A percentile compares a stretch with the other conserved stretches of the same genome.
Conservation (phyloP, 176 grass and related monocot genomes). For the Bolboschoenus planiculmis region DNA sequence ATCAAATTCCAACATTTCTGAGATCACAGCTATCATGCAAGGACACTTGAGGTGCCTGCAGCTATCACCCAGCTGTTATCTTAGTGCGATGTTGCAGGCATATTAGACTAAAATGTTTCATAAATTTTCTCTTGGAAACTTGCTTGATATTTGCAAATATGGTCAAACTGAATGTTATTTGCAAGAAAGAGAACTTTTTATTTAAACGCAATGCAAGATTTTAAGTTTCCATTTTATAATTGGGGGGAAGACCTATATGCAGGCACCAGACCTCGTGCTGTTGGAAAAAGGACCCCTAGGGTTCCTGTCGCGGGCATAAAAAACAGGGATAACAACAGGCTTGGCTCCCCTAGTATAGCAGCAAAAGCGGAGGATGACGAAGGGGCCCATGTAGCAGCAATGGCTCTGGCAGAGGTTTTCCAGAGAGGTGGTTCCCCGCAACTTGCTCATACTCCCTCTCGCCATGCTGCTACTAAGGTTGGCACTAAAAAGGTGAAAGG, state of each 20-base stretch:
- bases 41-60: not conserved
- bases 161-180: constrained; percentile 7
- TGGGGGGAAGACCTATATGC: constrained; percentile 35
- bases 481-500: constrained; percentile 54
- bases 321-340: constrained; percentile 48
- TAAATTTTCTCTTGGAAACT: not conserved
- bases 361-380: constrained; percentile 66
- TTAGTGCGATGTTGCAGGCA: not conserved
- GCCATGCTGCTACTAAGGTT: constrained; percentile 60
- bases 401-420: constrained; percentile 77
- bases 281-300: constrained; percentile 97
- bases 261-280: constrained; percentile 60
- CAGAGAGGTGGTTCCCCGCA: constrained; percentile 86
- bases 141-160: constrained; percentile 21
- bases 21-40: not conserved
- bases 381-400: constrained; percentile 81
- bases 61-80: not conserved
- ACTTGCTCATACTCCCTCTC: constrained; percentile 62
- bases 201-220: constrained; percentile 10
- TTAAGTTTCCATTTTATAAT: constrained; percentile 37
- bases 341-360: constrained; percentile 31
- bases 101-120: constrained; percentile 9
- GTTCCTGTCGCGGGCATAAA: constrained; percentile 72
- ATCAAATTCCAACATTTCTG: not conserved
- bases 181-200: not conserved